Base-by-base conservation (phyloP, 2,329 filamentous ascomycete genomes). In the Xylaria sp. region DNA sequence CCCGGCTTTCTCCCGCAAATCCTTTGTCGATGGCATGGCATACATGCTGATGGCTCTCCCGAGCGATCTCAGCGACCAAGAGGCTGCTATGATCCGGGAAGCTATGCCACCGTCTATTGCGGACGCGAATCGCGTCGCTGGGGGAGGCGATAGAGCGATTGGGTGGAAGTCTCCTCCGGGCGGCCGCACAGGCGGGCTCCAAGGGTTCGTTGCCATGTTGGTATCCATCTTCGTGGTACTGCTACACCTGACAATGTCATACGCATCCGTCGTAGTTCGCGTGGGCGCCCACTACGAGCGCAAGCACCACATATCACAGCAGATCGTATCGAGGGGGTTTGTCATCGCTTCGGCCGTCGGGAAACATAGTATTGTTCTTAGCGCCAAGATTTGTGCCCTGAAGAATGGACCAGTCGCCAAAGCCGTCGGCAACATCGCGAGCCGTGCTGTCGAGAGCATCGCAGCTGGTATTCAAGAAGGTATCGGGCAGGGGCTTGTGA, bases 391-490 rank as follows among this genome's bases (percentile, higher is more conserved):
- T 3, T 85, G 85, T 68, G 85, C 84, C 54, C 85, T 92, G 80
- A 87, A 90, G 25, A 88, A 92, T 68, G 91, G 91, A 0, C 87
- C 84, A 69, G 80, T 92, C n/a, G 89, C 90, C 0, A 84, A 88
- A 70, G 81, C 84, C 2, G 76, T 92, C 25, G 83, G 86, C 20
- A 86, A 88, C 39, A 76, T 87, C 10, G 84, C 86, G 2, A 77
- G 85, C 2, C 93, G 90, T 88, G 86, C 89, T 74, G 79, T 91
- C 1, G 85, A 90, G 70, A 87, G 89, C 23, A 81, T 93, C 60
- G 85, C 88, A 1, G 90, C 89, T 15, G 92, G 91, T 0, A 82
- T 93, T 51, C 88, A 89, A 74, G 89, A 93, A 73, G 90, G 91
- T 6, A 81, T 86, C 84, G 80, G 82, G 20, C 78, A 79, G 13